Percentiles rank a stretch among this genome's conserved stretches.
These are phyloP conservation scores for Plasmodium blacklocki DNA, from an alignment of 169 alveolate genomes.

Conservation along the genomic window DNA sequence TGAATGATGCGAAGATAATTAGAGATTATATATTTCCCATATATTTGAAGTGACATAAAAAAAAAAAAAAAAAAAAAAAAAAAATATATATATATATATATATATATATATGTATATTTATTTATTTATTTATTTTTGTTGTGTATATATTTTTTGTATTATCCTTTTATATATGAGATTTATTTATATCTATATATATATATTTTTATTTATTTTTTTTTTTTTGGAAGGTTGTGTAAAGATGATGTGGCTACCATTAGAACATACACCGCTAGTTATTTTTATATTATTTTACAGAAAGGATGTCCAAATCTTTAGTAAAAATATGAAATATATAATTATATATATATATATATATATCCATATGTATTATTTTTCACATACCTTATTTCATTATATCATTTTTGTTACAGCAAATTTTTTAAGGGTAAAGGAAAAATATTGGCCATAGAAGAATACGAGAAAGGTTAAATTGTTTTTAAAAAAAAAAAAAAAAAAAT, in stretches of 20 bases:
- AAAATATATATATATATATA: not conserved
- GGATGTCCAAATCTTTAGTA: slow-evolving; percentile 73
- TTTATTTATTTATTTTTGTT: slow-evolving; percentile 2
- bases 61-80: no score
- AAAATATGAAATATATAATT: not conserved
- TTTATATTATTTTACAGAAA: slow-evolving; percentile 38
- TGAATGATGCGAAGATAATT: slow-evolving; percentile 18
- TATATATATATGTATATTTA: not conserved
- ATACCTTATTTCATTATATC: not conserved
- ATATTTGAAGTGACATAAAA: slow-evolving; percentile 14
- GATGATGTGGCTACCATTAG: slow-evolving; percentile 67
- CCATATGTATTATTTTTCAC: not conserved
- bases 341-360: not conserved
- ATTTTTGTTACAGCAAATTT: slow-evolving; percentile 41
- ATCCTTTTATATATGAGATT: no score
- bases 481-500: not conserved
- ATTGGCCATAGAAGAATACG: slow-evolving; percentile 50
- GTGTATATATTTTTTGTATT: not conserved
- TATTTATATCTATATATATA: not conserved
- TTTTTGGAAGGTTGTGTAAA: slow-evolving; percentile 48
- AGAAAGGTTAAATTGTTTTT: slow-evolving; percentile 21
- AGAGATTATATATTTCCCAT: slow-evolving; percentile 38
- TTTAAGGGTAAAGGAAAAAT: slow-evolving; percentile 64
- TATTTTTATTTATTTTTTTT: not conserved
- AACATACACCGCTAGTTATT: slow-evolving; percentile 45